Evolutionary conservation across 176 grass and related monocot species (phyloP).

Genomic region (Areca catechu): DNA sequence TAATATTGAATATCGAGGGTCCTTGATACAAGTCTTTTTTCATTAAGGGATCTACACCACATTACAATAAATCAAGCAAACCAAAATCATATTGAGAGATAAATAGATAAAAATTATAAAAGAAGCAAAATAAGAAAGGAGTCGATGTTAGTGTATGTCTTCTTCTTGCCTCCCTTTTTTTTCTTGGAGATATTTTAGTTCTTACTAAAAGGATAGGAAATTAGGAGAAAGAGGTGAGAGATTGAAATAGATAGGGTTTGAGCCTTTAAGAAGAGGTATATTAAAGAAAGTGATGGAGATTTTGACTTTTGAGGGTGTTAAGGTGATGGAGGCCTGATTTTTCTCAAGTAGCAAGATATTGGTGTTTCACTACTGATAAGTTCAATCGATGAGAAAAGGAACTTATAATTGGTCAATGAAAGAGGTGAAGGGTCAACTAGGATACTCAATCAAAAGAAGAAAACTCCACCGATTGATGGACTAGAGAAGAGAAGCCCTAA

Average conservation of each 20-base stretch:
- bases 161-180: conserved; percentile 86
- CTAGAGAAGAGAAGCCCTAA: too few relatives aligned
- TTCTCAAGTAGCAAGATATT: too few relatives aligned
- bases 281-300: too few relatives aligned
- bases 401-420: too few relatives aligned
- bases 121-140: background rate
- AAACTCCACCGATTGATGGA: too few relatives aligned
- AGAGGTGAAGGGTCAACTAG: too few relatives aligned
- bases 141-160: conserved; percentile 28
- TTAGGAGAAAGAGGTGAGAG: background rate
- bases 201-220: conserved; percentile 36
- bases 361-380: too few relatives aligned
- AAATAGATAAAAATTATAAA: background rate
- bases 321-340: too few relatives aligned
- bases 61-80: conserved; percentile 3
- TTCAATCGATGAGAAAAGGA: too few relatives aligned
- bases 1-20: conserved; percentile 41
- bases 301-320: too few relatives aligned
- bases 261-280: too few relatives aligned
- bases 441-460: too few relatives aligned
- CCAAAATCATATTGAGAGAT: background rate
- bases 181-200: conserved; percentile 91
- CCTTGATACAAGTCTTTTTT: conserved; percentile 99
- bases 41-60: conserved; percentile 54
- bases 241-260: background rate